A percentile compares a stretch with the other conserved stretches of the same genome.
Conservation (phyloP, 352 stramenopile genomes). For the Phytophthora palmivora region DNA sequence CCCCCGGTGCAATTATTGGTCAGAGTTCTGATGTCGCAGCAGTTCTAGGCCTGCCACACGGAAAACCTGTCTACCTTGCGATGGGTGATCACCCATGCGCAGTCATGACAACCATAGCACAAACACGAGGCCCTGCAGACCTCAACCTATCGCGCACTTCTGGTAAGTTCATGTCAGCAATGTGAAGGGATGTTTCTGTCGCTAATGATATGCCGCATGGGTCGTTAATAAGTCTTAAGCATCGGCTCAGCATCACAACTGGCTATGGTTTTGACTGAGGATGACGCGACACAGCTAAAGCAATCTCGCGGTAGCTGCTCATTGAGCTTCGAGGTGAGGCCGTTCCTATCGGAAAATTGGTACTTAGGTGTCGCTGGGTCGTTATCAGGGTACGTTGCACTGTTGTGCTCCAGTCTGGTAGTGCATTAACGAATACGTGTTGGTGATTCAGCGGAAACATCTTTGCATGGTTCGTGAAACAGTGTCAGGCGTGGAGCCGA, state of each 20-base stretch:
- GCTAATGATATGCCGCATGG: constrained; percentile 4
- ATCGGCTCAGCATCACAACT: constrained; percentile 77
- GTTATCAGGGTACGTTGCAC: constrained; percentile 55
- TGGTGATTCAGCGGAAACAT: constrained; percentile 57
- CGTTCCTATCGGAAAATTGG: constrained; percentile 55
- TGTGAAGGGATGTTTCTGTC: not conserved
- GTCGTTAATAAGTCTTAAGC: constrained; percentile 56
- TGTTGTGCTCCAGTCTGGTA: not conserved
- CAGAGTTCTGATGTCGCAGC: constrained; percentile 17
- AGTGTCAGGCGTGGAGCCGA: constrained; percentile 57
- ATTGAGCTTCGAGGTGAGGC: constrained; percentile 68
- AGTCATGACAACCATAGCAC: constrained; percentile 50
- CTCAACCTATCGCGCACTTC: constrained; percentile 44
- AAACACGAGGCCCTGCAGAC: constrained; percentile 24
- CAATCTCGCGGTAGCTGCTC: constrained; percentile 27
- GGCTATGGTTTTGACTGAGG: constrained; percentile 58
- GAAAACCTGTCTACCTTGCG: constrained; percentile 51
- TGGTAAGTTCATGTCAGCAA: constrained; percentile 2
- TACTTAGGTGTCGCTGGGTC: constrained; percentile 67
- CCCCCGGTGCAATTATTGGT: constrained; percentile 54
- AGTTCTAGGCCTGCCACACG: constrained; percentile 40
- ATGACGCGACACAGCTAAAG: constrained; percentile 31
- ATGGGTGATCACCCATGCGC: constrained; percentile 81
- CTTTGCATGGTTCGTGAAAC: constrained; percentile 66
- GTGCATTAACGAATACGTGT: not conserved